Evolutionary conservation across 768 basidiomycete species (phyloP).

Genomic region (Tephrocybe sp.): DNA sequence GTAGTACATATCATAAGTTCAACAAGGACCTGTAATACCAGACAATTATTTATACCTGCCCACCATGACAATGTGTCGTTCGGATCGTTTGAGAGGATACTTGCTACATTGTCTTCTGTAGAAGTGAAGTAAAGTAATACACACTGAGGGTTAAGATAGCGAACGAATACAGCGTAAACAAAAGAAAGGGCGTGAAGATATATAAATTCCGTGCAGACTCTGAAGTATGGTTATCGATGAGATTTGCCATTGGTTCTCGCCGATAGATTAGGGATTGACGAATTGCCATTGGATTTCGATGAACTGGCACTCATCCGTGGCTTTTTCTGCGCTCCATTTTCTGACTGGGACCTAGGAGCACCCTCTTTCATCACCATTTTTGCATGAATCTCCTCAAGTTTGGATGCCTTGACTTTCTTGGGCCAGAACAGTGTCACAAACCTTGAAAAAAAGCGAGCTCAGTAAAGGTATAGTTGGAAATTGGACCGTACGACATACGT

Average conservation of each 20-base stretch:
- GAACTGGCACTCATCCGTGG: constrained; percentile 46
- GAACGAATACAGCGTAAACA: constrained; percentile 18
- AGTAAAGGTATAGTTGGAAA: neutral
- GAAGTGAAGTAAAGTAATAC: neutral
- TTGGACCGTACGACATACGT: constrained; percentile 59
- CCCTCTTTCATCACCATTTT: constrained; percentile 93
- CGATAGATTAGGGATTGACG: constrained; percentile 40
- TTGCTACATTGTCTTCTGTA: neutral
- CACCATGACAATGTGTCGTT: no score
- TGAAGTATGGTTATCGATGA: constrained; percentile 42
- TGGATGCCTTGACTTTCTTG: constrained; percentile 90
- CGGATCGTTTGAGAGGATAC: no score
- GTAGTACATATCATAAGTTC: no score
- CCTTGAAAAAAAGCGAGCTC: constrained; percentile 33
- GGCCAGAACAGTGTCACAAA: constrained; percentile 98
- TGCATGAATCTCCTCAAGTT: constrained; percentile 91
- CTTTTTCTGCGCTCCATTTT: constrained; percentile 53
- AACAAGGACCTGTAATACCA: no score
- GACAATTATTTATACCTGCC: no score
- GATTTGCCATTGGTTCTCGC: constrained; percentile 60
- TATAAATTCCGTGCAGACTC: neutral
- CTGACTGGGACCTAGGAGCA: constrained; percentile 56
- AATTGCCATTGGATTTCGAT: constrained; percentile 53
- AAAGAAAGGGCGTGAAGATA: constrained; percentile 4
- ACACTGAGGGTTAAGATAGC: constrained; percentile 13